These are phyloP conservation scores for Geranomyces variabilis DNA, from an alignment of 192 early-diverging fungal species.

Conservation along the genomic window DNA sequence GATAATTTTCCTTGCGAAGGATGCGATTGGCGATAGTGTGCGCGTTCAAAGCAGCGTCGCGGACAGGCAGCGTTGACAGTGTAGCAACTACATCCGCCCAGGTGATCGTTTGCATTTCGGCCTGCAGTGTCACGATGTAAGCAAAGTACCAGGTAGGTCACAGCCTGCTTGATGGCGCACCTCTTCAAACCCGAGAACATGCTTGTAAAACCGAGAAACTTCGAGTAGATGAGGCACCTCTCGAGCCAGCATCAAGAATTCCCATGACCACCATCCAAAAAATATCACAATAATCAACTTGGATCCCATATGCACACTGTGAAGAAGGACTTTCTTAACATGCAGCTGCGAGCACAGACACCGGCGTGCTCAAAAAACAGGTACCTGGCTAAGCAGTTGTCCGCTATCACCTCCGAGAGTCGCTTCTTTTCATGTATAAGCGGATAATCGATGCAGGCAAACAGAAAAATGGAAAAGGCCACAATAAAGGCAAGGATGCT, in stretches of 20 bases:
- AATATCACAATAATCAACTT: conserved; percentile 68
- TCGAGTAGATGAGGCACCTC: conserved; percentile 76
- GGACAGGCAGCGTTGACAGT: conserved; percentile 53
- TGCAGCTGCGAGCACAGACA: neutral
- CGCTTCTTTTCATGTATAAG: conserved; percentile 68
- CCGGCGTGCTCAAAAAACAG: neutral
- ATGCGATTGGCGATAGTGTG: conserved; percentile 88
- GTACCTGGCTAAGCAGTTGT: conserved; percentile 66
- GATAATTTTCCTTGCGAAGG: conserved; percentile 96
- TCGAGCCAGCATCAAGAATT: conserved; percentile 64
- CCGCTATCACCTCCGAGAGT: conserved; percentile 76
- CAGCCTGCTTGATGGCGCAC: too few relatives aligned
- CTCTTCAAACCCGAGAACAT: conserved; percentile 78
- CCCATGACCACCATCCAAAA: conserved; percentile 74
- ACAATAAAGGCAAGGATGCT: conserved; percentile 89
- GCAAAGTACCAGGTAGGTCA: too few relatives aligned
- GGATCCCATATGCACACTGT: conserved; percentile 41
- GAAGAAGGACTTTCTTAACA: neutral
- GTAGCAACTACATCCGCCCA: conserved; percentile 85
- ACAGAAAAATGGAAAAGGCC: conserved; percentile 83
- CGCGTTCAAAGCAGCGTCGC: conserved; percentile 54
- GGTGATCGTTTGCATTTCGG: conserved; percentile 78
- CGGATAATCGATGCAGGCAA: conserved; percentile 89
- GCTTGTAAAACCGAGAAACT: conserved; percentile 82
- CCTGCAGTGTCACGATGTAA: conserved; percentile 54